Evolutionary conservation across 2,329 filamentous ascomycete genomes (phyloP), one percentile per base, ranked within the genome.

Genomic region (Alternaria tenuissima): DNA sequence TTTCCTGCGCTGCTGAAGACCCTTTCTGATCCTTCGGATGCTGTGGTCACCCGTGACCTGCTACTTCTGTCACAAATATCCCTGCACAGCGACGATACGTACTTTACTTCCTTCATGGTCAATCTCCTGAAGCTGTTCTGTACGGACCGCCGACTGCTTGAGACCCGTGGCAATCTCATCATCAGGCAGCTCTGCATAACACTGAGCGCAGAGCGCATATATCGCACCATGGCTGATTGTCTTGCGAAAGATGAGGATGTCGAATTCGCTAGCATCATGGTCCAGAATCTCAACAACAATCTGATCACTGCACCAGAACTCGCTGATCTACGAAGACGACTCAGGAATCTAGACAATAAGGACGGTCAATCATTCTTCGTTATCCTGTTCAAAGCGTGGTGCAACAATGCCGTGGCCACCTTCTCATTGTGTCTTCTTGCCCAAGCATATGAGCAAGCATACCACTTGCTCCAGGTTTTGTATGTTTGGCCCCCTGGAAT

Each of bases 241-340:
- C 91, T 99, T 9, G 95, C 98, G 78, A 96, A 94, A 74, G 95
- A 99, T 78, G 95, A 98, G 80, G 95, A 99, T 76, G 88, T 99
- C 42, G 96, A 99, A 77, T 99, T 99, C 79, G 94, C 95, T 16
- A 97, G 94, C 76, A 98, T 99, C 71, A 99, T 99, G 95, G 93
- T 99, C 30, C 95, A 99, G 78, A 98, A 98, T 72, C 85, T 99
- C 53, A 99, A 99, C 81, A 99, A 99, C 79, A 99, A 99, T 72
- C 88, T 99, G 55, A 97, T 99, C 67, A 99, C 96, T 2, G 95
- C 96, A 0, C 95, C 96, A 1, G 94, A 99, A 78, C 83, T 99
- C 30, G 89, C 92, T 1, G 96, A 98, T 69, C 84, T 99, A 64
- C 88, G 95, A 46, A 97, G 97, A 78, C 85, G 95, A 43, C 82